Evolutionary conservation across 176 grass and related monocot genomes (phyloP).

Genomic region (Phoenix roebelenii): DNA sequence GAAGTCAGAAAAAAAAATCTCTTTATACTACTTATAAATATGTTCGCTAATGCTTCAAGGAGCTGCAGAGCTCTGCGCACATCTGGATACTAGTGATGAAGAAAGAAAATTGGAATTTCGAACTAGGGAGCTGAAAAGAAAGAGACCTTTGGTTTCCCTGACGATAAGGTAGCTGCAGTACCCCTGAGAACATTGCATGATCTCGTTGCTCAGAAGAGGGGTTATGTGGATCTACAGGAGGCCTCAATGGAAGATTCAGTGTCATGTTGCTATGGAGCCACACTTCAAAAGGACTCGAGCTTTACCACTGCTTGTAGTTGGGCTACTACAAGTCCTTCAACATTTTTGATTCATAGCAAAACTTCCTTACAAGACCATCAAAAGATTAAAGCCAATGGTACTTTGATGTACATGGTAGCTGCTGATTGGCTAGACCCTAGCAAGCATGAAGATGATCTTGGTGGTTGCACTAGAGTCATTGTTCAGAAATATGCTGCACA

Average conservation of each 20-base stretch:
- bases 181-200: too few species aligned
- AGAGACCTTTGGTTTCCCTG: too few species aligned
- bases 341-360: constrained; percentile 1
- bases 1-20: too few species aligned
- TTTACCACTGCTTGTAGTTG: not conserved
- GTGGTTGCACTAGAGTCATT: constrained; percentile 42
- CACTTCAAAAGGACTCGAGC: not conserved
- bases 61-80: constrained; percentile 47
- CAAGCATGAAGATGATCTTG: constrained; percentile 92
- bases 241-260: too few species aligned
- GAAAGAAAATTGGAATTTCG: constrained; percentile 5
- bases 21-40: too few species aligned
- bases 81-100: constrained; percentile 60
- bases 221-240: too few species aligned
- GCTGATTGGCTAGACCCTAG: constrained; percentile 94
- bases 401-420: constrained; percentile 95
- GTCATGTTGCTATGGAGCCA: not conserved
- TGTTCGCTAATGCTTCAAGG: constrained; percentile 70
- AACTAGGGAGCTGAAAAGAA: too few species aligned
- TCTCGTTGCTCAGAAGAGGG: too few species aligned
- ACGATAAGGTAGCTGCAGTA: too few species aligned
- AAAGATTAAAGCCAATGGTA: constrained; percentile 41
- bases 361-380: not conserved
- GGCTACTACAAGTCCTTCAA: not conserved
- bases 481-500: constrained; percentile 76